phyloP scores from a whole-genome alignment of 2,329 filamentous ascomycete species.

The Aureobasidium pullulans region DNA sequence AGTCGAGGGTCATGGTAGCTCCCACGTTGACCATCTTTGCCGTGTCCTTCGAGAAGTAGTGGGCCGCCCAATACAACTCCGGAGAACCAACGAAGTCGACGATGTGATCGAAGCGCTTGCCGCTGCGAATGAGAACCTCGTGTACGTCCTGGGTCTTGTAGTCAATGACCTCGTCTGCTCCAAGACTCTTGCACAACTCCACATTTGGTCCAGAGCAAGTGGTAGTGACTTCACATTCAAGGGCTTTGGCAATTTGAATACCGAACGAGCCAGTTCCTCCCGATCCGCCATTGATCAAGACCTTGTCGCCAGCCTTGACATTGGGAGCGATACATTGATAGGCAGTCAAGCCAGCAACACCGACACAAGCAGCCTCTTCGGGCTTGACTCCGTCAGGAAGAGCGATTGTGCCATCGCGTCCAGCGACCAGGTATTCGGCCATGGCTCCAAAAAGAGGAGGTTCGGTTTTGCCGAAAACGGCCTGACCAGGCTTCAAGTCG shows the following conservation, averaged over 20 bases:
- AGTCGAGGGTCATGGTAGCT: constrained; percentile 26
- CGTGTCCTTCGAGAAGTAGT: constrained; percentile 42
- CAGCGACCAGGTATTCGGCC: constrained; percentile 29
- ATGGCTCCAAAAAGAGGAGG: constrained; percentile 29
- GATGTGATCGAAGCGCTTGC: constrained; percentile 42
- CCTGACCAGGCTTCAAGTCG: constrained; percentile 29
- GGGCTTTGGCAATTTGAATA: constrained; percentile 56
- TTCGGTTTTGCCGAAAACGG: constrained; percentile 33
- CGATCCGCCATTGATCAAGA: constrained; percentile 59
- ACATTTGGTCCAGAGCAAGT: constrained; percentile 53
- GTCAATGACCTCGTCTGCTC: constrained; percentile 58
- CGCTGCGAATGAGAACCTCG: constrained; percentile 39
- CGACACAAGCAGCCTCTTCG: constrained; percentile 31
- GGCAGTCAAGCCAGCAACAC: constrained; percentile 33
- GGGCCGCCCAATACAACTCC: constrained; percentile 46
- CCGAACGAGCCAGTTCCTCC: constrained; percentile 55
- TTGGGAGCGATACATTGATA: constrained; percentile 31
- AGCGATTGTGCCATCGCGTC: constrained; percentile 20
- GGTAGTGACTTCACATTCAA: constrained; percentile 53
- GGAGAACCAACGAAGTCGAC: constrained; percentile 53
- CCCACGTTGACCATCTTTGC: constrained; percentile 50
- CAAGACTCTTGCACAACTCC: constrained; percentile 49
- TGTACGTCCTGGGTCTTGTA: constrained; percentile 47
- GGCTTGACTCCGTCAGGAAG: constrained; percentile 29
- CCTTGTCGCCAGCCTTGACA: constrained; percentile 38